phyloP scores from a whole-genome alignment of 768 basidiomycete species.

The Leccinum truebloodii region DNA sequence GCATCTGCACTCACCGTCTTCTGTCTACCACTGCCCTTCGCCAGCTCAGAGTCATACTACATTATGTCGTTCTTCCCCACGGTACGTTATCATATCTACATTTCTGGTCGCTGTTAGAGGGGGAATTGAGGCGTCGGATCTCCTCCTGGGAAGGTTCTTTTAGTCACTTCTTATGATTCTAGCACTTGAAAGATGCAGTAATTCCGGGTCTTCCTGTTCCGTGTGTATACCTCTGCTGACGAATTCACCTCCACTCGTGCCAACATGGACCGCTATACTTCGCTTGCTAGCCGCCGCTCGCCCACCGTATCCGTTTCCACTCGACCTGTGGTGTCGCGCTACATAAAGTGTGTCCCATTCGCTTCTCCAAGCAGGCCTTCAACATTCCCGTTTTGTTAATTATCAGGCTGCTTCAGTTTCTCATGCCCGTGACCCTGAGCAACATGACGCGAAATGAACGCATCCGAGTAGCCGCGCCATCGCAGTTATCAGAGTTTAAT shows the following conservation, averaged over 20 bases:
- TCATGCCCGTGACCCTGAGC: slow-evolving; percentile 15
- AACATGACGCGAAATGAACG: slow-evolving; percentile 1
- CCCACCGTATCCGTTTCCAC: no score
- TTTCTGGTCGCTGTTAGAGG: slow-evolving; percentile 4
- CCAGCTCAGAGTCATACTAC: neutral
- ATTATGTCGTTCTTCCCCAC: neutral
- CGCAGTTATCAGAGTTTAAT: slow-evolving; percentile 25
- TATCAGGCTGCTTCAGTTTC: neutral
- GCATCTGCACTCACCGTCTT: no score
- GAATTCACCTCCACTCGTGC: neutral
- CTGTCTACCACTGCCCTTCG: neutral
- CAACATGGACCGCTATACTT: neutral
- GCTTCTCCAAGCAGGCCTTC: neutral
- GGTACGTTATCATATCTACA: neutral
- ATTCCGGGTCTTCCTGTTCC: neutral
- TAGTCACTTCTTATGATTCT: neutral
- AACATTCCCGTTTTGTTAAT: neutral
- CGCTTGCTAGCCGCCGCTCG: neutral
- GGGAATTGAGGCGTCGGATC: slow-evolving; percentile 1
- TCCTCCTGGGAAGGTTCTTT: neutral
- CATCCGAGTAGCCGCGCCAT: slow-evolving; percentile 9
- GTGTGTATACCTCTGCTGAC: neutral
- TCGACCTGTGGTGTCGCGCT: neutral
- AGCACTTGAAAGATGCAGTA: neutral
- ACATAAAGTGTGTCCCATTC: neutral